Evolutionary conservation across 1,139 yeast species (phyloP).

Genomic region (Barnettozyma hawaiiensis): DNA sequence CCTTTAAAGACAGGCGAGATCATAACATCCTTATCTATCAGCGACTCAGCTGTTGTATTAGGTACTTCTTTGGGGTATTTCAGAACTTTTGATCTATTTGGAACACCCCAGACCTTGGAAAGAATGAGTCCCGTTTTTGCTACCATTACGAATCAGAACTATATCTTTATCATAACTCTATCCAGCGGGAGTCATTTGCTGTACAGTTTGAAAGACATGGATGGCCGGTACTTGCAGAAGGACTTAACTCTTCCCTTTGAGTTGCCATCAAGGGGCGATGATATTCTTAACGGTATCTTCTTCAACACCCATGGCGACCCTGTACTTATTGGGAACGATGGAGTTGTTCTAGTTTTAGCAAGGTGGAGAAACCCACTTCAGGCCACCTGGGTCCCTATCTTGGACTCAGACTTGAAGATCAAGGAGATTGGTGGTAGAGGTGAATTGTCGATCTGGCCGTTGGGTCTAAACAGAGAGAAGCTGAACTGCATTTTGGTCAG

Average conservation of each 20-base stretch:
- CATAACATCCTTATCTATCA: slow-evolving; percentile 46
- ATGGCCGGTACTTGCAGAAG: slow-evolving; percentile 34
- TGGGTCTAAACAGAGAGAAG: slow-evolving; percentile 66
- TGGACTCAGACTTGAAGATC: slow-evolving; percentile 57
- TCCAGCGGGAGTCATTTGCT: slow-evolving; percentile 32
- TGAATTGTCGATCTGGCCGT: slow-evolving; percentile 73
- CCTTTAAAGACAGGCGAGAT: slow-evolving; percentile 39
- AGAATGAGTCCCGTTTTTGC: slow-evolving; percentile 51
- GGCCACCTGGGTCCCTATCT: slow-evolving; percentile 84
- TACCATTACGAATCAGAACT: slow-evolving; percentile 43
- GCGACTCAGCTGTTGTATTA: slow-evolving; percentile 42
- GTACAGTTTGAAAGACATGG: slow-evolving; percentile 34
- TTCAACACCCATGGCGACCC: slow-evolving; percentile 88
- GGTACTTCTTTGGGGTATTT: slow-evolving; percentile 56
- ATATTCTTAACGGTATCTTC: slow-evolving; percentile 55
- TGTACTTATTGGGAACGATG: slow-evolving; percentile 73
- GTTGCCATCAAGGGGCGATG: slow-evolving; percentile 20
- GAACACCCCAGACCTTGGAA: slow-evolving; percentile 49
- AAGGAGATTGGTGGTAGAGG: slow-evolving; percentile 47
- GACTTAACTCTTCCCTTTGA: slow-evolving; percentile 33
- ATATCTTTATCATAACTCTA: slow-evolving; percentile 39
- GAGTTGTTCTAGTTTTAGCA: slow-evolving; percentile 60
- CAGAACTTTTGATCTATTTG: slow-evolving; percentile 49
- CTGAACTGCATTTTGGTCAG: slow-evolving; percentile 71
- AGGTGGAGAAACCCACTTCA: slow-evolving; percentile 77